Evolutionary conservation across 768 basidiomycete genomes (phyloP), one percentile per base, ranked within the genome.

Genomic region (Russula foetens): DNA sequence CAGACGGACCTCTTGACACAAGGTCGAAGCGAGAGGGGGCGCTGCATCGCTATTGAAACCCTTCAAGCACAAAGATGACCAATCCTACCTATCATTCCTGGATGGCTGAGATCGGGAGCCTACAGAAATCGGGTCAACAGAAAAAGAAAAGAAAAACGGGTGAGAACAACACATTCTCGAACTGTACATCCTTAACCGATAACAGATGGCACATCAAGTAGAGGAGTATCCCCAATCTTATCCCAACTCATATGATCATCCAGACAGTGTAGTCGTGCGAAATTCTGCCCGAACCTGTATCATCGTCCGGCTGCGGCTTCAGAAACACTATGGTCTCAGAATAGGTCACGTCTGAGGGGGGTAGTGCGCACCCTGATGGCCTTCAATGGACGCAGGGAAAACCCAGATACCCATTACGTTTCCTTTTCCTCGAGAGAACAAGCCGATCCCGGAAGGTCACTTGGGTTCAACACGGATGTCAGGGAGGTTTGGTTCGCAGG

Each of bases 211-310:
- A 17, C 6, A 31, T 43, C 23, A 33, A 33, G 35, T 35, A 35
- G 8, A 11, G 9, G 35, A 2, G 35, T n/a, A n/a, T n/a, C n/a
- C n/a, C n/a, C n/a, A n/a, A n/a, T n/a, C n/a, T n/a, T 17, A 35
- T 46, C 14, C 17, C 11, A 14, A 33, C 31, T 7, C 35, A 33
- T 11, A 33, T 14, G n/a, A n/a, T n/a, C n/a, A n/a, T 55, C 14
- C 5, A n/a, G 29, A 17, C 52, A 90, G 84, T 84, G 76, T 59
- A n/a, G n/a, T n/a, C 85, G 88, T 41, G 78, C 80, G 12, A 82
- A 79, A 69, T 90, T 85, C 67, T 69, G 74, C 38, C 84, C 87
- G 8, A 86, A 84, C 63, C 67, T 77, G n/a, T 89, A 83, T 67
- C 85, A 87, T 66, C 74, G 79, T n/a, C 66, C 76, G 28, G 15